Evolutionary conservation across 495 filamentous ascomycete species (phyloP), one percentile per base, ranked within the genome.

Genomic region (Delitschia confertaspora): DNA sequence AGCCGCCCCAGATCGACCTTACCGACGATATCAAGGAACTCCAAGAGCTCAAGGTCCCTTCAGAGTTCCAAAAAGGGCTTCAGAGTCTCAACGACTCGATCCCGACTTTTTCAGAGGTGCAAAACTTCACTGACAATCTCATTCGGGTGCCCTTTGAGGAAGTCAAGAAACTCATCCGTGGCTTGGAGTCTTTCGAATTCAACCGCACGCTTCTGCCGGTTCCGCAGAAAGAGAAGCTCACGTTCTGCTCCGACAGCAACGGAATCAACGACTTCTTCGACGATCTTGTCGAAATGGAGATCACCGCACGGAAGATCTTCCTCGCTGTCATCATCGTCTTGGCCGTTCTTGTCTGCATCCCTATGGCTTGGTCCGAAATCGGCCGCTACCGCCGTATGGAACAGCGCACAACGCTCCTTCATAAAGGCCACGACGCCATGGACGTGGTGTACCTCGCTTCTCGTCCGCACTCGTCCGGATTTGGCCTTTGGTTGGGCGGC

Each of bases 391-490:
- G 76, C 22, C 70, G 67, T 6, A 82, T 83, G 71, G 74, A 79
- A 58, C 62, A 79, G 44, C 79, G 82, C 23, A 72, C 85, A 10
- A 64, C 73, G 34, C 67, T 86, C 18, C 69, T 94, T 34, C 69
- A 79, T 39, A 64, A 80, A 16, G 72, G 74, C 8, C 69, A 73
- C 49, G 88, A 95, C 51, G 77, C 82, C 2, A 77, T 95, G 72
- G 93, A 96, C 59, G 79, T 89, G 14, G 74, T 94, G 35, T 89
- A 94, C 58, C 83, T 95, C 34, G 76, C 79, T 11, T 93, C 87
- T 14, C 72, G 85, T 3, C 87, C 89, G 4, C 75, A 79, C 47
- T 81, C 84, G 0, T 71, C 82, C 1, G 70, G 72, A 4, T 56
- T 70, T 5, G 91, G 91, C 21, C 75, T 94, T 57, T 80, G 75